These are phyloP conservation scores for Penicillium occitanis DNA, from an alignment of 2,329 filamentous ascomycete genomes.

Conservation along the genomic window DNA sequence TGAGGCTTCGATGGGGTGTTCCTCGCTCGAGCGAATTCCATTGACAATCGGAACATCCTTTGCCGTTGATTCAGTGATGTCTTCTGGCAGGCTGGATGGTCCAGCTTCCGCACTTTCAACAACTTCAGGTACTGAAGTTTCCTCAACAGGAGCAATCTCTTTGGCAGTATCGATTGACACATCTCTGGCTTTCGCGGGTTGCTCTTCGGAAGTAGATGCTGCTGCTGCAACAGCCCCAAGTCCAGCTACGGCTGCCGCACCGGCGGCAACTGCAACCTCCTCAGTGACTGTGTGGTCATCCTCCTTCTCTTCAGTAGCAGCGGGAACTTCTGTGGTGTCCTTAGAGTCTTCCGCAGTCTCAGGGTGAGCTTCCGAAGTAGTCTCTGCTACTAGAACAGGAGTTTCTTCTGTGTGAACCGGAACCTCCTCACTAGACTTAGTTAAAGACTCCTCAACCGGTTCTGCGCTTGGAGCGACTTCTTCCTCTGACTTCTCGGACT, in stretches of 20 bases:
- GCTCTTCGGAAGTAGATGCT: constrained; percentile 23
- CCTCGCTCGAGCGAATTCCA: background rate
- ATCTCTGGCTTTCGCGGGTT: background rate
- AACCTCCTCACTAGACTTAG: background rate
- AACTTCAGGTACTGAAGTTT: background rate
- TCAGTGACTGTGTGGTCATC: constrained; percentile 24
- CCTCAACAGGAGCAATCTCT: background rate
- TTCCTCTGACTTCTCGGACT: constrained; percentile 2
- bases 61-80: background rate
- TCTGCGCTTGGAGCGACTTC: background rate
- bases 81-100: background rate
- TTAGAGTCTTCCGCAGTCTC: constrained; percentile 10
- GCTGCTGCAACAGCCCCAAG: constrained; percentile 18
- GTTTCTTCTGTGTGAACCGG: background rate
- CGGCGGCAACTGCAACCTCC: constrained; percentile 28
- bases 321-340: constrained; percentile 13
- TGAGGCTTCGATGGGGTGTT: background rate
- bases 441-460: background rate
- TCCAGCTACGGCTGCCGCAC: constrained; percentile 24
- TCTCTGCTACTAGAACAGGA: constrained; percentile 8
- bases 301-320: constrained; percentile 11
- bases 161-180: background rate
- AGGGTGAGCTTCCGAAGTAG: constrained; percentile 11
- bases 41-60: constrained; percentile 2
- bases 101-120: background rate